Conservation (phyloP, 2,329 filamentous ascomycete species). For the Hypomyces perniciosus region DNA sequence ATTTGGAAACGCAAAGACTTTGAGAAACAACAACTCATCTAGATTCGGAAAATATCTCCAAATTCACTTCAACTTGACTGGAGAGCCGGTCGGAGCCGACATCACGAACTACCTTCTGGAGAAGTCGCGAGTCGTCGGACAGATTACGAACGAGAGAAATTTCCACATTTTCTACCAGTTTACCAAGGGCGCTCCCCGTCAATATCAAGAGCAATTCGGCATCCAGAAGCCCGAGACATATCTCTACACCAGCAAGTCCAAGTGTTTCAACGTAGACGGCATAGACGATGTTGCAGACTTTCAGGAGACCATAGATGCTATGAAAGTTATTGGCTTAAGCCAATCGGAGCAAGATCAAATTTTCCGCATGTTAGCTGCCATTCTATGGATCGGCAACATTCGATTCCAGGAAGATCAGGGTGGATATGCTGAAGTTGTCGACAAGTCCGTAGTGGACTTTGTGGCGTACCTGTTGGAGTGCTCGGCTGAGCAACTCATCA, state of each 20-base stretch:
- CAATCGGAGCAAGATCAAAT: slow-evolving; percentile 92
- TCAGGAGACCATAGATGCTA: slow-evolving; percentile 83
- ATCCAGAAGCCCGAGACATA: slow-evolving; percentile 91
- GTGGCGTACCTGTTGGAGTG: slow-evolving; percentile 91
- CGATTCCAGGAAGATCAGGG: slow-evolving; percentile 84
- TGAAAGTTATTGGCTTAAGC: slow-evolving; percentile 85
- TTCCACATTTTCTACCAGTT: slow-evolving; percentile 99
- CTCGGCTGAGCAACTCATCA: slow-evolving; percentile 70
- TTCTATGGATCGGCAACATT: slow-evolving; percentile 93
- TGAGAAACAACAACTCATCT: slow-evolving; percentile 98
- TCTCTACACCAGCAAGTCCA: slow-evolving; percentile 86
- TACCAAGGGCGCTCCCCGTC: slow-evolving; percentile 84
- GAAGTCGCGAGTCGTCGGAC: slow-evolving; percentile 89
- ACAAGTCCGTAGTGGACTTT: slow-evolving; percentile 90
- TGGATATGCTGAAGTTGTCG: slow-evolving; percentile 79
- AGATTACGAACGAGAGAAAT: slow-evolving; percentile 92
- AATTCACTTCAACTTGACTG: slow-evolving; percentile 86
- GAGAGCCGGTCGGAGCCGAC: slow-evolving; percentile 91
- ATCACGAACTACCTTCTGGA: slow-evolving; percentile 98
- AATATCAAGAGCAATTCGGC: slow-evolving; percentile 82
- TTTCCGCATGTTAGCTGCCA: slow-evolving; percentile 86
- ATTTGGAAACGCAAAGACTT: slow-evolving; percentile 95
- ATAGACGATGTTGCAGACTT: slow-evolving; percentile 91
- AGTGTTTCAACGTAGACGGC: slow-evolving; percentile 89
- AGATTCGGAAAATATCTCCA: slow-evolving; percentile 98